phyloP scores from a whole-genome alignment of 306 rosid genomes.

The Gastrolobium bilobum region DNA sequence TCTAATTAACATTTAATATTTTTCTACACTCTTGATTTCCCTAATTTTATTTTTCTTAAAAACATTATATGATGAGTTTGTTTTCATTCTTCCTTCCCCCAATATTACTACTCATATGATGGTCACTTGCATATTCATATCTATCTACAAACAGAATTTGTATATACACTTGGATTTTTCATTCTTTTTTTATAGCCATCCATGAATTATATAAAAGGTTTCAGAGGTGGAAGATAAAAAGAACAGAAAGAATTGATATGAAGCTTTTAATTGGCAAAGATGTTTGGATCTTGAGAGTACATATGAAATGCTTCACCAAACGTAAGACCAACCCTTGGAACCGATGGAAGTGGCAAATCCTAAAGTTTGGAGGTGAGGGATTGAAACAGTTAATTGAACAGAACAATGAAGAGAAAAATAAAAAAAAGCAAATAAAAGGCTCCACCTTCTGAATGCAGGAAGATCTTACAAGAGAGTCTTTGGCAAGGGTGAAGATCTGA shows the following conservation, averaged over 20 bases:
- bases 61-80: too few species aligned
- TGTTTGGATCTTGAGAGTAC: conserved; percentile 32
- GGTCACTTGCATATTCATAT: conserved; percentile 10
- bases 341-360: conserved; percentile 69
- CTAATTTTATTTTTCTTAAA: too few species aligned
- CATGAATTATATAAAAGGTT: neutral
- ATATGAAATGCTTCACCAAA: conserved; percentile 75
- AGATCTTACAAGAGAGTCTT: neutral
- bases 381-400: conserved; percentile 49
- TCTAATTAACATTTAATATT: too few species aligned
- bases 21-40: too few species aligned
- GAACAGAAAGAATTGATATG: neutral
- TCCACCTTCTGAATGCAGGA: neutral
- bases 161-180: neutral
- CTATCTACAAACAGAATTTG: neutral
- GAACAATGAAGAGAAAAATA: conserved; percentile 42
- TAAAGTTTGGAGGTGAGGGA: conserved; percentile 37
- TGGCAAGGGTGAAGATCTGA: conserved; percentile 6
- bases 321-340: conserved; percentile 68
- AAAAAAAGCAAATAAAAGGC: conserved; percentile 39
- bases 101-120: neutral
- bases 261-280: neutral
- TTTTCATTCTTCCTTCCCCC: too few species aligned
- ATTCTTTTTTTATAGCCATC: neutral
- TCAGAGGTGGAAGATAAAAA: neutral